Base-by-base conservation (phyloP, 345 rosid species). In the Hibiscus tridactylites region DNA sequence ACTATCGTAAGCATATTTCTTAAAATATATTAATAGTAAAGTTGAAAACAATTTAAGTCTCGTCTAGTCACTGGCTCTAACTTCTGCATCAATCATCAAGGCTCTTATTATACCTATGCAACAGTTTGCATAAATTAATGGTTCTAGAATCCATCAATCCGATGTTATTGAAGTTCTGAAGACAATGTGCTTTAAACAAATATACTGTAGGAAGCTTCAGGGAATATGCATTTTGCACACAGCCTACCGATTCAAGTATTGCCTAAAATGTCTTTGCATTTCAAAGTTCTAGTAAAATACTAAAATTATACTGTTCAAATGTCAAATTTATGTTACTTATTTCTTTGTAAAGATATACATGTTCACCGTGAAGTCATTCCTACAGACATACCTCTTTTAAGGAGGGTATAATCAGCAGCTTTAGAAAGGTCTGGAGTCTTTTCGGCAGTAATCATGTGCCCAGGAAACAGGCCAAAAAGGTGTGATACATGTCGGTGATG, bases 381-480 rank as follows among this genome's bases (percentile, higher is more conserved):
- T 16, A 42, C 8, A 29, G 9, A n/a, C 71, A 28, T 68, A 94
- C 97, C 99, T 90, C 99, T 79, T 78, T 90, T 92, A 42, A 68
- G 68, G 28, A 95, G 98, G 31, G 93, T 83, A 73, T 72, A 44
- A 72, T 71, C 89, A 52, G 88, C 96, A 28, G 98, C 97, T 76
- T 83, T 83, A 75, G 90, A 88, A 24, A 95, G 93, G 70, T 82
- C 94, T 3, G 91, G 91, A 83, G 81, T 85, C 79, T 86, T 83
- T 49, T 87, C 96, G 21, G 76, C 65, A 33, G 94, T 89, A 80
- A 90, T 81, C 37, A 90, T 80, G 76, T 95, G 98, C 71, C 98
- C 99, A 0, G 97, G 98, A 81, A 84, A 95, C 80, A 90, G 86
- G 71, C 98, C 97, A 85, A 90, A 95, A 76, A 95, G 91, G 74